Conservation (phyloP, 148 eudicot genomes). For the Euryodendron excelsum region DNA sequence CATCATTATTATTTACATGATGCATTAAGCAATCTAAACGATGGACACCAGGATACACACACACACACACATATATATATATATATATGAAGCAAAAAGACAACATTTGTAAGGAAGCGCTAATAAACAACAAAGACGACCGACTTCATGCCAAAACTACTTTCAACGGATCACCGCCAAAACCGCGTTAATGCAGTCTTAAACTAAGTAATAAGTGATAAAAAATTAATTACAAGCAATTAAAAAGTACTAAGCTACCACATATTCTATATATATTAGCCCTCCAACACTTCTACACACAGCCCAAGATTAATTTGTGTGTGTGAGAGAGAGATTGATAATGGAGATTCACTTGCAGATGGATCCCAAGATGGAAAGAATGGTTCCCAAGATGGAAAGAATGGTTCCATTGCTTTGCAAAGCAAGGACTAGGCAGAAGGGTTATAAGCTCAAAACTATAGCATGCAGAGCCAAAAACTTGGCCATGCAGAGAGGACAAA, state of each 20-base stretch:
- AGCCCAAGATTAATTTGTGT: too few relatives aligned
- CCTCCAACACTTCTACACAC: too few relatives aligned
- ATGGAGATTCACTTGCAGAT: background rate
- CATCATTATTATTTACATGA: too few relatives aligned
- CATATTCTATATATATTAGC: background rate
- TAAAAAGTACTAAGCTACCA: too few relatives aligned
- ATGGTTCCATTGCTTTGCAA: background rate
- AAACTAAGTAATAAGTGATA: too few relatives aligned
- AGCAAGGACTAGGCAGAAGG: background rate
- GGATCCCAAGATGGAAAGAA: background rate
- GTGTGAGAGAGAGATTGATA: too few relatives aligned
- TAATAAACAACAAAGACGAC: background rate
- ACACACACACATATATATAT: too few relatives aligned
- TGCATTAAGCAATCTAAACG: too few relatives aligned
- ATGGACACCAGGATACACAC: too few relatives aligned
- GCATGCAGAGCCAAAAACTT: slow-evolving; percentile 14
- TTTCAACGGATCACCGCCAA: background rate
- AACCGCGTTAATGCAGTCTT: background rate
- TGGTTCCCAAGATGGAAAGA: too few relatives aligned
- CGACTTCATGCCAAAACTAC: background rate
- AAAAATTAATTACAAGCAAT: background rate
- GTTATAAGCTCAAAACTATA: background rate
- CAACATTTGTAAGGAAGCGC: too few relatives aligned
- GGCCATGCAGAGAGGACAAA: slow-evolving; percentile 12
- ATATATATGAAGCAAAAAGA: too few relatives aligned